Conservation (phyloP, 148 eudicot genomes). For the Heliosperma pusillum region DNA sequence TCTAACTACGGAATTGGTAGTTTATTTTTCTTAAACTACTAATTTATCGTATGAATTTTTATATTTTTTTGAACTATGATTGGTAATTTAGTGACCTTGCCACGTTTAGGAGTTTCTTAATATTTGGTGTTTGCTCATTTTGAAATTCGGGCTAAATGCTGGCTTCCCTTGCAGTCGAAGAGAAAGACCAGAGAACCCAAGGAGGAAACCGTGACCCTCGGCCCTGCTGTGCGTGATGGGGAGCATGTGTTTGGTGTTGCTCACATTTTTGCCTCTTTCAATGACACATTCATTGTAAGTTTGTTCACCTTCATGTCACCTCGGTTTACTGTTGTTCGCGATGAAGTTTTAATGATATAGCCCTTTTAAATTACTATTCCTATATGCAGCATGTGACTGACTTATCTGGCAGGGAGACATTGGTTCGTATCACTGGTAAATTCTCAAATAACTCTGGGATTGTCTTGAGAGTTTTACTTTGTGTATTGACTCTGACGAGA, state of each 20-base stretch:
- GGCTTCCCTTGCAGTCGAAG: conserved; percentile 36
- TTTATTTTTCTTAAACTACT: too few relatives aligned
- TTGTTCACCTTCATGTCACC: not conserved
- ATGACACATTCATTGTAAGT: conserved; percentile 25
- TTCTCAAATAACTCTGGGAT: not conserved
- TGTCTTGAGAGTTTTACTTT: not conserved
- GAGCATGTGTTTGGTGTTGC: conserved; percentile 79
- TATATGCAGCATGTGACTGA: conserved; percentile 78
- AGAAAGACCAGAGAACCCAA: conserved; percentile 73
- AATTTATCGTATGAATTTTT: too few relatives aligned
- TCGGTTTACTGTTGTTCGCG: not conserved
- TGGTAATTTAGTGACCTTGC: not conserved
- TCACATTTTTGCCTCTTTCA: conserved; percentile 78
- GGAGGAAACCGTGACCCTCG: conserved; percentile 68
- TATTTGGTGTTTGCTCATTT: not conserved
- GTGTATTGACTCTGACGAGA: not conserved
- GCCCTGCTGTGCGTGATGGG: conserved; percentile 64
- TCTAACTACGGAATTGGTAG: too few relatives aligned
- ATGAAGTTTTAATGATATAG: not conserved
- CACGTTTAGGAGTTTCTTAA: not conserved
- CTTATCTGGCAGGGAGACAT: conserved; percentile 79
- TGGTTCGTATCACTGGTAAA: conserved; percentile 79
- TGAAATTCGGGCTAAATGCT: too few relatives aligned
- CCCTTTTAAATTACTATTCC: not conserved
- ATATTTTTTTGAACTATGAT: too few relatives aligned